Base-by-base conservation (phyloP, 2,329 filamentous ascomycete species). In the Botryotinia narcissicola region DNA sequence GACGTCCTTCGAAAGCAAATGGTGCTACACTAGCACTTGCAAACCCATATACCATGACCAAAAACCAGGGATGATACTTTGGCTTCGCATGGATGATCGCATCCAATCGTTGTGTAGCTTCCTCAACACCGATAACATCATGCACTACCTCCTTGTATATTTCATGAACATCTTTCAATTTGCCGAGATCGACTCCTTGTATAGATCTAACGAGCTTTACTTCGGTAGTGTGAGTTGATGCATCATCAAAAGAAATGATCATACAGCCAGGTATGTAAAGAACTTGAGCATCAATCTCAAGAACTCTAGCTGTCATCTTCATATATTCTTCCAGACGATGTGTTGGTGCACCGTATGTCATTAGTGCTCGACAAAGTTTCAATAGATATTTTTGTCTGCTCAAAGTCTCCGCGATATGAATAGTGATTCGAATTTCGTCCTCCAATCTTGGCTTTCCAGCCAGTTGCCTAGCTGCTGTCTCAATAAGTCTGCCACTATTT, bases 321-420 rank as follows among this genome's bases (percentile, higher is more conserved):
- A 98, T 91, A 81, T 97, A 97, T 80, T 97, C 92, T 82, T 98
- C 95, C 32, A 98, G 85, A 18, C 95, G 91, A 83, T 98, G 95
- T 0, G 94, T 97, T 0, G 95, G 95, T 0, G 95, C 95, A 20
- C 95, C 95, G 76, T 93, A 97, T 80, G 90, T 87, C 94, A 98
- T 98, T 73, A 98, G 84, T 1, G 93, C 93, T 59, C 91, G 89
- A 81, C 95, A 97, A 57, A 98, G 87, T 81, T 93, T 94, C 72
- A 95, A 87, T 20, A 98, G 86, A 80, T 97, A 98, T 72, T 89
- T 88, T 78, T 97, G 94, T 4, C 94, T 89, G 51, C 91, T 90
- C 32, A 97, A 87, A 25, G 92, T 95, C 75, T 88, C 85, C 8
- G 89, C 89, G 74, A 91, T 90, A 77, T 89, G 87, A 16, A 87